phyloP scores from a whole-genome alignment of 2,329 filamentous ascomycete genomes.

The Fusarium verrucosum region DNA sequence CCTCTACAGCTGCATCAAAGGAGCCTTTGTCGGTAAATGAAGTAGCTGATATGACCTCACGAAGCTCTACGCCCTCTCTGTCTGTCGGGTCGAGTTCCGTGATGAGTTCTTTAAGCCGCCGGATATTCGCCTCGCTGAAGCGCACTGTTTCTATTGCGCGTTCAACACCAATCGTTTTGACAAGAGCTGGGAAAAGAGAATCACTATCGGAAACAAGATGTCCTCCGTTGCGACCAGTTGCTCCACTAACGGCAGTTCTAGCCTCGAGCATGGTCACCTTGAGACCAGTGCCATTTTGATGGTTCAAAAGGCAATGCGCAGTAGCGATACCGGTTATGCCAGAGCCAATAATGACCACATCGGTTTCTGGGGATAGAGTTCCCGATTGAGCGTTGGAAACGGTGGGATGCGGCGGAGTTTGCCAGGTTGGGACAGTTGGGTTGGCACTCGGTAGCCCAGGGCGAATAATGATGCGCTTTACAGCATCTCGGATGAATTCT shows the following conservation, averaged over 20 bases:
- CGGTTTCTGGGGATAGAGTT: constrained; percentile 22
- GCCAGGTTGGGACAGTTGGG: constrained; percentile 24
- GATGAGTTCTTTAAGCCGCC: constrained; percentile 12
- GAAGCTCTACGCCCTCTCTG: constrained; percentile 21
- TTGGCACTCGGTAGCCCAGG: constrained; percentile 14
- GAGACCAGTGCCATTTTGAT: constrained; percentile 2
- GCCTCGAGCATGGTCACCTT: constrained; percentile 44
- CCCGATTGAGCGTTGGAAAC: constrained; percentile 36
- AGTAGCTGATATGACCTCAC: constrained; percentile 7
- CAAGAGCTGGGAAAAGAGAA: constrained; percentile 50
- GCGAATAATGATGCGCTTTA: constrained; percentile 7
- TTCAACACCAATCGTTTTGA: constrained; percentile 44
- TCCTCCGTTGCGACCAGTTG: constrained; percentile 47
- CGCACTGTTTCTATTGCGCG: constrained; percentile 53
- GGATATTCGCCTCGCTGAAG: constrained; percentile 49
- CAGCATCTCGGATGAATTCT: constrained; percentile 6
- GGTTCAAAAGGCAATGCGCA: constrained; percentile 38
- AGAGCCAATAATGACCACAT: constrained; percentile 45
- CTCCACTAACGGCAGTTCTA: constrained; percentile 42
- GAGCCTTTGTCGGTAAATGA: constrained; percentile 13
- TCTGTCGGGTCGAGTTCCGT: constrained; percentile 3
- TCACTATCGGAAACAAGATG: constrained; percentile 48
- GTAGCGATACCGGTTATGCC: constrained; percentile 44
- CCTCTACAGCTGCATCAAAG: constrained; percentile 5
- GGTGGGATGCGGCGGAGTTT: constrained; percentile 33